Percentiles rank a stretch among this genome's conserved stretches.
These are phyloP conservation scores for Pestalotiopsis sp. DNA, from an alignment of 2,329 filamentous ascomycete species.

Conservation along the genomic window DNA sequence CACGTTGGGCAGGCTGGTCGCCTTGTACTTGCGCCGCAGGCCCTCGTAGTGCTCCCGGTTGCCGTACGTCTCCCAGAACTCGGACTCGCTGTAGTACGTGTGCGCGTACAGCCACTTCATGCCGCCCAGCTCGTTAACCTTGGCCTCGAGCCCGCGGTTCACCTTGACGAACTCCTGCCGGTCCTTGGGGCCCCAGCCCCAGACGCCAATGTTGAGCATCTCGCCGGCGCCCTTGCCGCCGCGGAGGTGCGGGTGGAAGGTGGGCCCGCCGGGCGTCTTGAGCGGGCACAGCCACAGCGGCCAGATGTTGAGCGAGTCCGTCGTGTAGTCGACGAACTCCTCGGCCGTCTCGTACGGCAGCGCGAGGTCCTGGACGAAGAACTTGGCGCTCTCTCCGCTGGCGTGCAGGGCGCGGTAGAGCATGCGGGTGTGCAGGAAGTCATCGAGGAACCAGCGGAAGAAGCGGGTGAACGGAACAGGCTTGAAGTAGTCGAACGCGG, in stretches of 20 bases:
- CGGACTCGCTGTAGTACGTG: slow-evolving; percentile 75
- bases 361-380: slow-evolving; percentile 71
- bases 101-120: slow-evolving; percentile 90
- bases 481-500: slow-evolving; percentile 69
- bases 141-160: slow-evolving; percentile 73
- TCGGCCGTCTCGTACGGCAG: slow-evolving; percentile 56
- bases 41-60: slow-evolving; percentile 62
- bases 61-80: slow-evolving; percentile 70
- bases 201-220: slow-evolving; percentile 72
- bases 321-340: slow-evolving; percentile 59
- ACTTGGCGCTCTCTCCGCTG: slow-evolving; percentile 65
- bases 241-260: slow-evolving; percentile 58
- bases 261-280: slow-evolving; percentile 49
- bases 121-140: slow-evolving; percentile 70
- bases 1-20: slow-evolving; percentile 64
- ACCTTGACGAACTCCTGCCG: slow-evolving; percentile 64
- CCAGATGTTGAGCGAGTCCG: slow-evolving; percentile 56
- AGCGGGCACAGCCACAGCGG: slow-evolving; percentile 64
- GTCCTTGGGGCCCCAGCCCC: slow-evolving; percentile 72
- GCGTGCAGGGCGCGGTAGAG: slow-evolving; percentile 73
- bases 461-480: slow-evolving; percentile 66
- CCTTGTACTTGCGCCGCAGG: slow-evolving; percentile 65
- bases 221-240: slow-evolving; percentile 24
- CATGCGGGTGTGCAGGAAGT: slow-evolving; percentile 75
- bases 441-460: slow-evolving; percentile 71